phyloP scores from a whole-genome alignment of 305 asterid species.

The Solanum hybrid region DNA sequence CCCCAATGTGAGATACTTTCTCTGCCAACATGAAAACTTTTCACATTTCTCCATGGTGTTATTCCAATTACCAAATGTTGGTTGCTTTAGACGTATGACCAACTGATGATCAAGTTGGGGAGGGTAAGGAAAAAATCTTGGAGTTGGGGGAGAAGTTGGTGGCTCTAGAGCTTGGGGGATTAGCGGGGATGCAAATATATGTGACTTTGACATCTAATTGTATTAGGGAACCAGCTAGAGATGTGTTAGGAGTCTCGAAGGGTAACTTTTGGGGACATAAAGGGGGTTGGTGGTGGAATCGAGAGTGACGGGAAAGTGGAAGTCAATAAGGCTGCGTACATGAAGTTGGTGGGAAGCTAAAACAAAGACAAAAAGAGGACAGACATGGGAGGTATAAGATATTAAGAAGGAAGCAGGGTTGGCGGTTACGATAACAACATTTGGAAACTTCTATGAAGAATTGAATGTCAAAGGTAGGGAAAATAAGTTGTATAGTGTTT shows the following conservation, averaged over 20 bases:
- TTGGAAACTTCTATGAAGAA: not conserved
- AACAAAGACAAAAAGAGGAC: not conserved
- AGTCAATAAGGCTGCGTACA: not conserved
- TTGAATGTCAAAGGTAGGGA: not conserved
- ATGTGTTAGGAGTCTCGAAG: not conserved
- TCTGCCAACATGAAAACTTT: not conserved
- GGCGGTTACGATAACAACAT: not conserved
- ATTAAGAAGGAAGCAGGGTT: not conserved
- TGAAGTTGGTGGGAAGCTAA: not conserved
- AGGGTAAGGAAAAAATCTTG: not conserved
- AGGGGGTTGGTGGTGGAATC: not conserved
- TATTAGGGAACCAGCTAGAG: not conserved
- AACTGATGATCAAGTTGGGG: not conserved
- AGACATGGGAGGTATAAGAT: not conserved
- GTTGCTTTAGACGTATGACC: not conserved
- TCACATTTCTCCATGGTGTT: not conserved
- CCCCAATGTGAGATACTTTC: not conserved
- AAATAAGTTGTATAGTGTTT: not conserved
- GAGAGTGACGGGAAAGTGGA: not conserved
- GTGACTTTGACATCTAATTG: not conserved
- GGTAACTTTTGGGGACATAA: not conserved
- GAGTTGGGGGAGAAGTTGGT: not conserved
- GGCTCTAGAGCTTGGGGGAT: not conserved
- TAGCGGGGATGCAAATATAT: not conserved
- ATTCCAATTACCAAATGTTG: not conserved